phyloP scores from a whole-genome alignment of 176 grass and related monocot genomes.

The Lolium multiflorum region DNA sequence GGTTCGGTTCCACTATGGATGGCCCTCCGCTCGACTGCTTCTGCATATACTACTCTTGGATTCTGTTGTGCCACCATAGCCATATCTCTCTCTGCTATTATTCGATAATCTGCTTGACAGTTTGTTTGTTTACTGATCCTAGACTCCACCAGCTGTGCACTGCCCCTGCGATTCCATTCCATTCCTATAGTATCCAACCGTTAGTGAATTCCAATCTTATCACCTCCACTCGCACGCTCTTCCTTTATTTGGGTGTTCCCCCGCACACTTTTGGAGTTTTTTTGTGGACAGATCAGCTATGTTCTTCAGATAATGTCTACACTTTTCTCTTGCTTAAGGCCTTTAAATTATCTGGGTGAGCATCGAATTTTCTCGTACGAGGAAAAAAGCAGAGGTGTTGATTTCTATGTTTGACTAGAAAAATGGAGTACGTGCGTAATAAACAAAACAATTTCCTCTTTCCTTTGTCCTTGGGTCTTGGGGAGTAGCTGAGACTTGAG shows the following conservation, averaged over 20 bases:
- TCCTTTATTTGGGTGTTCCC: neutral
- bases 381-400: neutral
- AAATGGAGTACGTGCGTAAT: neutral
- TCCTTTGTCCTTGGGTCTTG: neutral
- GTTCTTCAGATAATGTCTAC: neutral
- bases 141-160: neutral
- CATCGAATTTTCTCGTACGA: constrained; percentile 37
- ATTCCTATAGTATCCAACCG: neutral
- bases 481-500: neutral
- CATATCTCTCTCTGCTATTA: neutral
- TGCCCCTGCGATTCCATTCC: neutral
- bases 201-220: neutral
- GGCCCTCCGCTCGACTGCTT: neutral
- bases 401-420: neutral
- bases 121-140: neutral
- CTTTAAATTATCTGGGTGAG: neutral
- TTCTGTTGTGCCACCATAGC: neutral
- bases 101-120: neutral
- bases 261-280: constrained; percentile 8
- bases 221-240: neutral
- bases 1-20: neutral
- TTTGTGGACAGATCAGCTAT: neutral
- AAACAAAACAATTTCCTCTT: neutral
- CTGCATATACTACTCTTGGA: neutral
- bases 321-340: constrained; percentile 7